phyloP scores from a whole-genome alignment of 2,329 filamentous ascomycete genomes.

The Verticillium zaregamsianum region DNA sequence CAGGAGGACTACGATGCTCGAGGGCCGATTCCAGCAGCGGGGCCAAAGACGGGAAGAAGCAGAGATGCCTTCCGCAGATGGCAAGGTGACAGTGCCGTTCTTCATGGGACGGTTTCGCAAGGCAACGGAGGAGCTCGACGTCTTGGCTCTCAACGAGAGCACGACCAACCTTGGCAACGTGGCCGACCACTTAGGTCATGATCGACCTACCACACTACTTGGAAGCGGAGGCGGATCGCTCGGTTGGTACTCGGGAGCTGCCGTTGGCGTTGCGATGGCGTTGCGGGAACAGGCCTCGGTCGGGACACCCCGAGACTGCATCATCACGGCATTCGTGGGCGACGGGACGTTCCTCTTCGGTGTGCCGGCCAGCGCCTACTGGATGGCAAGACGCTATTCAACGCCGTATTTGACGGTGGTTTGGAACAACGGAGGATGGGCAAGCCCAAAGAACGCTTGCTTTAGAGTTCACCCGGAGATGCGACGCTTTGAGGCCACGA shows the following conservation, averaged over 20 bases:
- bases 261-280: conserved; percentile 22
- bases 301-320: not conserved
- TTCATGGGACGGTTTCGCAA: conserved; percentile 46
- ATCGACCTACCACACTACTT: conserved; percentile 27
- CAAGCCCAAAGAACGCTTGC: conserved; percentile 12
- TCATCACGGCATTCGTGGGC: conserved; percentile 12
- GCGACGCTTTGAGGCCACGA: not conserved
- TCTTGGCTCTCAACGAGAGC: conserved; percentile 62
- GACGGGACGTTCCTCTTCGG: conserved; percentile 16
- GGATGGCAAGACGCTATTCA: conserved; percentile 13
- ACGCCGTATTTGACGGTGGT: conserved; percentile 14
- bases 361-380: conserved; percentile 13
- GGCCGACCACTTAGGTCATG: conserved; percentile 56
- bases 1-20: conserved; percentile 51
- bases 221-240: conserved; percentile 25
- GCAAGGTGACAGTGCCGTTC: conserved; percentile 50
- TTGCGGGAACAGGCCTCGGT: conserved; percentile 1
- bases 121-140: conserved; percentile 50
- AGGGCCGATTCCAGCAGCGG: conserved; percentile 54
- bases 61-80: conserved; percentile 40
- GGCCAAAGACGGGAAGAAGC: conserved; percentile 40
- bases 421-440: conserved; percentile 17
- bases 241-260: conserved; percentile 28
- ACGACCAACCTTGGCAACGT: conserved; percentile 39
- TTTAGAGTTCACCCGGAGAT: conserved; percentile 14